Percentiles rank a stretch among this genome's conserved stretches.
These are phyloP conservation scores for Citrus cavaleriei DNA, from an alignment of 345 rosid genomes.

Conservation along the genomic window DNA sequence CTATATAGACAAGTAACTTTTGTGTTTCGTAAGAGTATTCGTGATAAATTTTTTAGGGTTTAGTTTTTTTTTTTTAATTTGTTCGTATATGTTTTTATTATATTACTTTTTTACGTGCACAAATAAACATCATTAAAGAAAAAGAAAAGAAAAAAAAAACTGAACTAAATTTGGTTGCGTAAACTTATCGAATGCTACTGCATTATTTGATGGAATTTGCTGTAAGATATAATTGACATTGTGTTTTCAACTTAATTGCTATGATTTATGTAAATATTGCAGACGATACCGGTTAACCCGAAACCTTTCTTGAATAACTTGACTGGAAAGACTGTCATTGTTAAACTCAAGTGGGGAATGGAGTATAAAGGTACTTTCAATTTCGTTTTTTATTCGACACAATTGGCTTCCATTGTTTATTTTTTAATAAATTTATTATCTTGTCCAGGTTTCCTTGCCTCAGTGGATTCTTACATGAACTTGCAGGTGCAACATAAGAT, in stretches of 20 bases:
- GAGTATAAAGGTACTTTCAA: slow-evolving; percentile 13
- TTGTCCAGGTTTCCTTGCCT: slow-evolving; percentile 79
- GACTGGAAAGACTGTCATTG: slow-evolving; percentile 20
- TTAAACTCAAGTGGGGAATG: slow-evolving; percentile 21
- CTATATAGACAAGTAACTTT: neutral
- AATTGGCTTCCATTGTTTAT: neutral
- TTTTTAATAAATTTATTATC: neutral
- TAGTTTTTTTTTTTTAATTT: neutral
- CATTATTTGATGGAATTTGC: neutral
- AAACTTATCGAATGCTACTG: neutral
- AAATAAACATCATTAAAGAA: too few relatives aligned
- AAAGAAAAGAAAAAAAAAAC: too few relatives aligned
- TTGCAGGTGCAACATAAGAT: slow-evolving; percentile 50
- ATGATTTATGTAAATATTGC: neutral
- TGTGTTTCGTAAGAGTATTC: neutral
- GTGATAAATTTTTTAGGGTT: neutral
- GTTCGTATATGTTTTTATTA: neutral
- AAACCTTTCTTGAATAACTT: slow-evolving; percentile 17
- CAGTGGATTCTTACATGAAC: slow-evolving; percentile 97
- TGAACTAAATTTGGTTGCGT: neutral
- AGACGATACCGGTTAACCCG: slow-evolving; percentile 18
- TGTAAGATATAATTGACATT: neutral
- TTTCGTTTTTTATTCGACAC: neutral
- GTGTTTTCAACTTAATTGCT: neutral
- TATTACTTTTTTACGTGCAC: neutral